Evolutionary conservation across 225 moss, liverwort and hornwort genomes (phyloP).

Genomic region (Physcomitrellopsis africana): DNA sequence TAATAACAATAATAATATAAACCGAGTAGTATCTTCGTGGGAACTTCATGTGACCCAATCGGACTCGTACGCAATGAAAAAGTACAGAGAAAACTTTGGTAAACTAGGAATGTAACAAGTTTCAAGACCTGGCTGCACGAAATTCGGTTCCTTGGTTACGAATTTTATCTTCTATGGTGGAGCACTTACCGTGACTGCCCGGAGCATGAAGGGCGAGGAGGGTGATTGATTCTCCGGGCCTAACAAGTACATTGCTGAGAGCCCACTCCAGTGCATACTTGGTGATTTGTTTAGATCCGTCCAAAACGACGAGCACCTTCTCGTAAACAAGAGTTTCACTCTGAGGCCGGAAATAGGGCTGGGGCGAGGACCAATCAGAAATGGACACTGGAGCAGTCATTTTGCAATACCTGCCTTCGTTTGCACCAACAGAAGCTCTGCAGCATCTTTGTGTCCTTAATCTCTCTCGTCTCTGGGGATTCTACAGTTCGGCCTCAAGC

Average conservation of each 20-base stretch:
- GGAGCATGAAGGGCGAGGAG: constrained; percentile 37
- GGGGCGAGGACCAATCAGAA: constrained; percentile 27
- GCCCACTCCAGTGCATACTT: constrained; percentile 49
- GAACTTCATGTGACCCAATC: too few species aligned
- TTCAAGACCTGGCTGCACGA: too few species aligned
- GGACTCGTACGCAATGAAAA: too few species aligned
- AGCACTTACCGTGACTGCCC: constrained; percentile 35
- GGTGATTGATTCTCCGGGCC: constrained; percentile 44
- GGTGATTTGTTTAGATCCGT: constrained; percentile 43
- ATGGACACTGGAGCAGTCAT: constrained; percentile 15
- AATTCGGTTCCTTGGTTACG: too few species aligned
- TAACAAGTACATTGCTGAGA: constrained; percentile 37
- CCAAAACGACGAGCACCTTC: constrained; percentile 51
- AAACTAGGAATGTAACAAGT: too few species aligned
- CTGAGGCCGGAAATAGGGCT: constrained; percentile 25
- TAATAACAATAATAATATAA: too few species aligned
- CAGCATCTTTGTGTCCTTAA: constrained; percentile 15
- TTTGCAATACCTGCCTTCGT: constrained; percentile 3
- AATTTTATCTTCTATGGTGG: neutral
- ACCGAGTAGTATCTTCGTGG: too few species aligned
- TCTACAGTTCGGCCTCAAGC: neutral
- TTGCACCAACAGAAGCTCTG: neutral
- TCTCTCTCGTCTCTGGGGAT: neutral
- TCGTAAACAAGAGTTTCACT: constrained; percentile 28
- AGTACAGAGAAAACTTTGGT: too few species aligned